Percentiles rank a stretch among this genome's conserved stretches.
phyloP scores from a whole-genome alignment of 371 early-diverging fungal genomes.

The Antonospora locustae region DNA sequence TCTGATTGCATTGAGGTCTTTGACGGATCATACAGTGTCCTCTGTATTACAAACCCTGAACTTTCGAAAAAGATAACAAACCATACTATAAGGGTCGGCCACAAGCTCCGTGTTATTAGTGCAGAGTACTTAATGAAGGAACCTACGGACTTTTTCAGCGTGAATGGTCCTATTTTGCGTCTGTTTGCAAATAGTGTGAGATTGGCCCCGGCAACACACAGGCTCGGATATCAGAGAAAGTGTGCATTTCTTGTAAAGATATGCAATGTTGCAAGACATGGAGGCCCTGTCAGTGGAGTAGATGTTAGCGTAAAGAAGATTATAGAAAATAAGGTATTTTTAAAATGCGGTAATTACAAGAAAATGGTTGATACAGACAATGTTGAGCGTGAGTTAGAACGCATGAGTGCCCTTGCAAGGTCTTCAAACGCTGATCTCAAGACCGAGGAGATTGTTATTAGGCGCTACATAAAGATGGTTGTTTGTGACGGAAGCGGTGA shows the following conservation, averaged over 20 bases:
- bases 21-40: slow-evolving; percentile 45
- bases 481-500: slow-evolving; percentile 29
- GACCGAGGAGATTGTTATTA: slow-evolving; percentile 28
- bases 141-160: slow-evolving; percentile 19
- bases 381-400: slow-evolving; percentile 47
- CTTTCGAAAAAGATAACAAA: slow-evolving; percentile 14
- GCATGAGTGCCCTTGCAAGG: slow-evolving; percentile 22
- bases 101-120: slow-evolving; percentile 40
- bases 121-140: slow-evolving; percentile 15
- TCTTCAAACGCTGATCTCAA: slow-evolving; percentile 13
- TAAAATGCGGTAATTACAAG: slow-evolving; percentile 28
- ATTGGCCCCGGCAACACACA: not conserved
- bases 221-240: slow-evolving; percentile 41
- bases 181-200: slow-evolving; percentile 20
- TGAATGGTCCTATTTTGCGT: not conserved
- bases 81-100: slow-evolving; percentile 16
- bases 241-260: slow-evolving; percentile 28
- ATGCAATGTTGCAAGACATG: slow-evolving; percentile 14
- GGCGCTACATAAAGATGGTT: slow-evolving; percentile 28
- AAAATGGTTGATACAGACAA: slow-evolving; percentile 21
- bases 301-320: slow-evolving; percentile 25
- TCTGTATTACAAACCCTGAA: slow-evolving; percentile 13
- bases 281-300: slow-evolving; percentile 35
- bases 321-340: slow-evolving; percentile 33
- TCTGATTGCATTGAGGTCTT: slow-evolving; percentile 28